Percentiles rank a stretch among this genome's conserved stretches.
phyloP scores from a whole-genome alignment of 192 early-diverging fungal genomes.

The Jimgerdemannia flammicorona region DNA sequence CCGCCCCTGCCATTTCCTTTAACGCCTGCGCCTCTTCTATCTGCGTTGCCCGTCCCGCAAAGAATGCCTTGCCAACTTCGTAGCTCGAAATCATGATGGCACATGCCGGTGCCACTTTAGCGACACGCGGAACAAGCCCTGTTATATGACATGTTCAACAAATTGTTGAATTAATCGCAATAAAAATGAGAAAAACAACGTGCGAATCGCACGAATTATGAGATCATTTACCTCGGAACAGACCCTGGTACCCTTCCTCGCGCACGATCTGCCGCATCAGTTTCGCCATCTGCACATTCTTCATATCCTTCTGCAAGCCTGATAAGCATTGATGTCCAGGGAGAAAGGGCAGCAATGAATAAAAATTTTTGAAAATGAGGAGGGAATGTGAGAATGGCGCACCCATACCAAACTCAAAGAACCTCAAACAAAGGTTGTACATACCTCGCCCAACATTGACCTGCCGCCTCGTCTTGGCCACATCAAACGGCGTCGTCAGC shows the following conservation, averaged over 20 bases:
- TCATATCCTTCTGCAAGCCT: neutral
- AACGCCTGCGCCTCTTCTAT: neutral
- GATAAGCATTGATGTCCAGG: neutral
- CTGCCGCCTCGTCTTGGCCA: constrained; percentile 90
- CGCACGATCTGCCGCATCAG: constrained; percentile 20
- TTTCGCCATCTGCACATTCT: neutral
- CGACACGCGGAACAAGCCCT: constrained; percentile 71
- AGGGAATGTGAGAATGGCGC: neutral
- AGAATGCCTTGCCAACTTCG: constrained; percentile 59
- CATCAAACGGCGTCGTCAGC: constrained; percentile 93
- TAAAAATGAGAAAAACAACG: neutral
- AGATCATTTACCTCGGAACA: constrained; percentile 42
- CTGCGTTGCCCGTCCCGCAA: constrained; percentile 8
- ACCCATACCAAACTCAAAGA: no score
- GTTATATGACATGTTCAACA: neutral
- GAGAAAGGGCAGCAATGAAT: no score
- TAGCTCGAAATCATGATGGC: constrained; percentile 97
- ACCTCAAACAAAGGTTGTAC: neutral
- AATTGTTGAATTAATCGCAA: neutral
- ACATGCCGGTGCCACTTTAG: constrained; percentile 88
- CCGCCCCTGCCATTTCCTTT: neutral
- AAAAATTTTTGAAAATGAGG: neutral
- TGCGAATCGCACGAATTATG: neutral
- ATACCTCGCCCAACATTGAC: constrained; percentile 37
- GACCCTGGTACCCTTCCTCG: constrained; percentile 48